Conservation (phyloP, 352 stramenopile genomes). For the Phytophthora constricta region DNA sequence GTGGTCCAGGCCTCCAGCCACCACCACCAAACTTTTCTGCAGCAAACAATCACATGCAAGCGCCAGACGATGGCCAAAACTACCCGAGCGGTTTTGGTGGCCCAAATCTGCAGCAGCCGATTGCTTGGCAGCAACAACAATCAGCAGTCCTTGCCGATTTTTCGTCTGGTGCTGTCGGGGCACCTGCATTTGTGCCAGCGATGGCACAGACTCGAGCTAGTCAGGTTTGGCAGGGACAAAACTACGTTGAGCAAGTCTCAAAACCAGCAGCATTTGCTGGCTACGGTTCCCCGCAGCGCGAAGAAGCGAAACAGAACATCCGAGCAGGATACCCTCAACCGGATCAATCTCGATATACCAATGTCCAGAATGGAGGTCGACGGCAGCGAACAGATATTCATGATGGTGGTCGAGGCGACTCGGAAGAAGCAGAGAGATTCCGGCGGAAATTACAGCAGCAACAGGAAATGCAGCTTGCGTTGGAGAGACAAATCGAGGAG, state of each 20-base stretch:
- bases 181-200: background rate
- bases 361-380: conserved; percentile 23
- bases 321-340: conserved; percentile 5
- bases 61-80: no score
- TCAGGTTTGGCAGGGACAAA: conserved; percentile 20
- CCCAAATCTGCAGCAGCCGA: conserved; percentile 20
- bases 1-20: conserved; percentile 6
- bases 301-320: background rate
- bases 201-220: conserved; percentile 18
- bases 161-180: background rate
- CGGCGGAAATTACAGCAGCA: conserved; percentile 48
- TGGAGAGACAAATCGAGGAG: conserved; percentile 68
- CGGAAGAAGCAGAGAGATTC: conserved; percentile 19
- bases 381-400: conserved; percentile 35
- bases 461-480: conserved; percentile 57
- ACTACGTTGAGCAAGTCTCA: conserved; percentile 1
- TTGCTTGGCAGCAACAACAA: conserved; percentile 22
- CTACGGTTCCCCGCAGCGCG: conserved; percentile 5
- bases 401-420: conserved; percentile 23
- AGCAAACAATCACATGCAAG: conserved; percentile 1
- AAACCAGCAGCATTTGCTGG: background rate
- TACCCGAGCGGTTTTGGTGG: no score
- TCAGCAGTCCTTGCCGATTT: background rate
- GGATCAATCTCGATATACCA: background rate
- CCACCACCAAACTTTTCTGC: conserved; percentile 5